Conservation (phyloP, 495 filamentous ascomycete species). For the Tuber umbilicatum region DNA sequence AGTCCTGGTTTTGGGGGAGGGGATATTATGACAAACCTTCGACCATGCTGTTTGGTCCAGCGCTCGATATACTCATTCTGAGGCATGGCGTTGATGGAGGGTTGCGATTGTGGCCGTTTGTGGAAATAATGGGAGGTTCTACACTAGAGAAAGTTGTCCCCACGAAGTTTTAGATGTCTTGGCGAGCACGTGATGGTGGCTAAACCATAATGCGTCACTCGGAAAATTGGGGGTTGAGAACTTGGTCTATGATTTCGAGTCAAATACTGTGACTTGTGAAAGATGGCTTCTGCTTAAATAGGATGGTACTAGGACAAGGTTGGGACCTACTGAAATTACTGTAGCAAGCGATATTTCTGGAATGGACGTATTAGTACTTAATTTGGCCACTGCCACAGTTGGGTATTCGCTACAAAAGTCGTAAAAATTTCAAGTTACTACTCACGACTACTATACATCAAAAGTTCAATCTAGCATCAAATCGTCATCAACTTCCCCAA, state of each 20-base stretch:
- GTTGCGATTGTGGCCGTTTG: neutral
- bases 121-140: neutral
- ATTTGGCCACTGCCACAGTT: neutral
- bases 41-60: conserved; percentile 73
- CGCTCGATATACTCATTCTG: conserved; percentile 66
- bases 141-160: neutral
- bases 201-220: neutral
- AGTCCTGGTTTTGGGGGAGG: neutral
- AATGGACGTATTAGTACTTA: neutral
- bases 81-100: conserved; percentile 16
- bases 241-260: neutral
- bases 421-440: neutral
- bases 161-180: neutral
- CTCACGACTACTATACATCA: neutral
- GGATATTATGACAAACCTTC: conserved; percentile 46
- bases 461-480: conserved; percentile 55
- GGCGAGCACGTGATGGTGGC: neutral
- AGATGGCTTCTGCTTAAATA: neutral
- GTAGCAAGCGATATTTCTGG: neutral
- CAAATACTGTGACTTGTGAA: neutral
- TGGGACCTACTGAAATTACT: neutral
- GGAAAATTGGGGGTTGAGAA: neutral
- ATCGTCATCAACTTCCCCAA: conserved; percentile 66
- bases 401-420: neutral
- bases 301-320: neutral